Evolutionary conservation across 345 rosid species (phyloP), one percentile per base, ranked within the genome.

Genomic region (Sisymbrium altissimum): DNA sequence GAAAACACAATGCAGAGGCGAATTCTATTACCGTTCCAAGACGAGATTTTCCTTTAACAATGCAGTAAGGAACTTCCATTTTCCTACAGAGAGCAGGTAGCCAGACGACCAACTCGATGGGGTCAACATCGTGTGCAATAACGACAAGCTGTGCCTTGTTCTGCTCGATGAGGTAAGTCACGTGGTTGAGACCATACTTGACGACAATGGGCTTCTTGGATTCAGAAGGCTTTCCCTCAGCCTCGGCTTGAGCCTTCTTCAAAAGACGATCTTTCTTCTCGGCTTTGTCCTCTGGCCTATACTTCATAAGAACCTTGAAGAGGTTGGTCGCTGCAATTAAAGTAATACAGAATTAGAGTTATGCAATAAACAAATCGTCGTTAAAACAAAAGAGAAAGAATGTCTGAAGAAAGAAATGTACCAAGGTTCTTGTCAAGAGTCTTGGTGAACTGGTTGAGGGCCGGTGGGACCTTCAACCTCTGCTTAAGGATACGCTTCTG

Each of bases 31-130:
- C 93, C 79, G 89, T 78, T 85, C 93, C 93, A 71, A 90, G 81
- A 6, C 96, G 86, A 11, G 96, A 74, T 73, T 89, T 89, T 9
- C 93, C 91, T 83, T 87, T 89, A 4, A 90, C 93, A 46, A 90
- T 86, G 80, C 91, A 79, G 82, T 90, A 88, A 1, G 96, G 96
- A n/a, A 90, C 86, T 75, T 90, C 96, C 93, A 90, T 87, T 62
- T 90, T 90, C 49, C 96, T 81, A 73, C 96, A 90, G 41, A 90
- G 60, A 8, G 96, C 89, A 18, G 96, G 96, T 17, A 88, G 72
- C 96, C 96, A 90, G 5, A 90, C 91, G 3, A 90, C 96, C 69
- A 90, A 68, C 81, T 90, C 93, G 11, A 90, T 90, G 0, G 96
- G 96, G 64, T 89, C 96, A 41, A 90, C 96, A 71, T 90, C 96